A percentile compares a stretch with the other conserved stretches of the same genome.
phyloP scores from a whole-genome alignment of 768 basidiomycete species.

The Hygrophorus russula region DNA sequence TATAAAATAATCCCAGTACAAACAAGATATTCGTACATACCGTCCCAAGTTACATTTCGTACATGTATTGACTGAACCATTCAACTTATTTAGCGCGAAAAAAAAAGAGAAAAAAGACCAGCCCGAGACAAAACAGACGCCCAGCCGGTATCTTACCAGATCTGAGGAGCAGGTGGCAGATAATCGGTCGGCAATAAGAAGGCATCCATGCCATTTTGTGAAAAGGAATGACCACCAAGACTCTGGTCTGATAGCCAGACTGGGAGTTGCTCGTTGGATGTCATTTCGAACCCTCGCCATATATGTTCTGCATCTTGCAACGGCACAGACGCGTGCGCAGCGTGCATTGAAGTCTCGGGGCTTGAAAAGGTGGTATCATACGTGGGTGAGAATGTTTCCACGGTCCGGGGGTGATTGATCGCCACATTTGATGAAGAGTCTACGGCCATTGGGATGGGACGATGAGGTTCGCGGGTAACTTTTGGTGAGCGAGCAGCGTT shows the following conservation, averaged over 20 bases:
- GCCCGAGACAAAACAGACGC: not conserved
- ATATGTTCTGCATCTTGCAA: slow-evolving; percentile 50
- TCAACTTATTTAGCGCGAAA: too few relatives aligned
- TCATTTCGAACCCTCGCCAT: slow-evolving; percentile 65
- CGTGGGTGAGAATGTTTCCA: slow-evolving; percentile 45
- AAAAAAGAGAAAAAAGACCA: not conserved
- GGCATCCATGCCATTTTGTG: slow-evolving; percentile 77
- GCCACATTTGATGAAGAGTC: slow-evolving; percentile 25
- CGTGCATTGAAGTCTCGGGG: slow-evolving; percentile 7
- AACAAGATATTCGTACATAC: too few relatives aligned
- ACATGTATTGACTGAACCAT: too few relatives aligned
- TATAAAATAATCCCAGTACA: too few relatives aligned
- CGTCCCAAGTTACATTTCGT: too few relatives aligned
- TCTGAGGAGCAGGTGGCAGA: slow-evolving; percentile 58
- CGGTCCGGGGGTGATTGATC: slow-evolving; percentile 26
- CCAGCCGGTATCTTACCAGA: slow-evolving; percentile 38
- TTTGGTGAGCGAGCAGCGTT: slow-evolving; percentile 55
- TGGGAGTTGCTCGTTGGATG: slow-evolving; percentile 64
- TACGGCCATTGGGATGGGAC: slow-evolving; percentile 33
- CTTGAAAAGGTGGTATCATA: slow-evolving; percentile 24
- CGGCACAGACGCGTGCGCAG: slow-evolving; percentile 11
- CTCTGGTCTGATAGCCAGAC: slow-evolving; percentile 84
- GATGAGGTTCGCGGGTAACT: slow-evolving; percentile 41
- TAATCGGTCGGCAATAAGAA: slow-evolving; percentile 72
- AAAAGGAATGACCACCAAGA: slow-evolving; percentile 63